phyloP scores from a whole-genome alignment of 768 basidiomycete species.

The Pleurotus citrinopileatus region DNA sequence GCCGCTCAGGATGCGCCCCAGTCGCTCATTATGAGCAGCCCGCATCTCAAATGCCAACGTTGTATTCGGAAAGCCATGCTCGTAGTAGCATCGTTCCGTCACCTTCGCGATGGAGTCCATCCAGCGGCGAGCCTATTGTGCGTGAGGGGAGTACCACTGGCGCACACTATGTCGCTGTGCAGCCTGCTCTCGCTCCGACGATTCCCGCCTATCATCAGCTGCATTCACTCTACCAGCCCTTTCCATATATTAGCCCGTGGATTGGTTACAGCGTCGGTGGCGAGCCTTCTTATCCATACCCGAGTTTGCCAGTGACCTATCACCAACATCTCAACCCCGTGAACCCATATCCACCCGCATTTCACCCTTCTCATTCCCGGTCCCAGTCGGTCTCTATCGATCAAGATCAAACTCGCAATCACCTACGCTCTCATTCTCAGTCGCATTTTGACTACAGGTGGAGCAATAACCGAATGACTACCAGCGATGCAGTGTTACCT shows the following conservation, averaged over 20 bases:
- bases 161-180: conserved; percentile 65
- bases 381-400: conserved; percentile 57
- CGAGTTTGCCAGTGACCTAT: not conserved
- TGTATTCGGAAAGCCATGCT: conserved; percentile 10
- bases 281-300: not conserved
- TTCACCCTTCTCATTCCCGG: conserved; percentile 50
- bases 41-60: conserved; percentile 15
- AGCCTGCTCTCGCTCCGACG: conserved; percentile 42
- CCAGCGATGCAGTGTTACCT: conserved; percentile 36
- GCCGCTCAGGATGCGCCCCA: conserved; percentile 28
- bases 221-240: not conserved
- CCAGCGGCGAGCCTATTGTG: conserved; percentile 72
- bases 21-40: conserved; percentile 9
- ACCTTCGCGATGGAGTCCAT: conserved; percentile 80
- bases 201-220: conserved; percentile 30
- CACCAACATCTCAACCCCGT: conserved; percentile 1
- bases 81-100: conserved; percentile 50
- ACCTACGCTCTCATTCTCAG: conserved; percentile 60
- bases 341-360: conserved; percentile 34
- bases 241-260: not conserved
- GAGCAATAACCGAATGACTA: conserved; percentile 41
- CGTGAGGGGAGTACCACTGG: conserved; percentile 48
- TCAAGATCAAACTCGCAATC: conserved; percentile 46
- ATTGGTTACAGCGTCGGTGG: no score
- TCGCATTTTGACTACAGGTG: conserved; percentile 51